Conservation (phyloP, 805 yeast genomes). For the Spathaspora hagerdaliae region DNA sequence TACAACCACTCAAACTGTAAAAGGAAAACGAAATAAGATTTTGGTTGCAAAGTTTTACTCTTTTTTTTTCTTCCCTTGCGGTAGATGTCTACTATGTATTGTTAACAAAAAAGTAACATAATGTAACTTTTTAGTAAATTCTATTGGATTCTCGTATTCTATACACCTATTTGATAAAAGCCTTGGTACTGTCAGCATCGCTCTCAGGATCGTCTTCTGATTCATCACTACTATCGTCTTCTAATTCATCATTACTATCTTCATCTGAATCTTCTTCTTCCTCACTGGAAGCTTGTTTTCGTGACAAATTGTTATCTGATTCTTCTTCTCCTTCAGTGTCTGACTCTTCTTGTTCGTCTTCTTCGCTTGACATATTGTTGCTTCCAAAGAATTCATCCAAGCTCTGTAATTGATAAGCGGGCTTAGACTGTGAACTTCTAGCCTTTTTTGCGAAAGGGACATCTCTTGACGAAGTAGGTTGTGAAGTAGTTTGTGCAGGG, state of each 20-base stretch:
- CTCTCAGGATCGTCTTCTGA: background rate
- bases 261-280: conserved; percentile 12
- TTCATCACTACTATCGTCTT: background rate
- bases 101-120: no score
- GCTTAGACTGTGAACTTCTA: conserved; percentile 9
- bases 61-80: background rate
- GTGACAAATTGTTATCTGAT: conserved; percentile 7
- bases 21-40: background rate
- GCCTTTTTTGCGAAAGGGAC: conserved; percentile 6
- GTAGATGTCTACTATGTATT: no score
- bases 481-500: conserved; percentile 15
- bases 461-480: conserved; percentile 22
- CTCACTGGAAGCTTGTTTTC: conserved; percentile 6
- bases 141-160: background rate
- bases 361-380: conserved; percentile 15
- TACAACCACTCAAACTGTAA: no score
- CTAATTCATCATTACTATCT: conserved; percentile 7
- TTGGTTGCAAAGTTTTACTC: background rate
- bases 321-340: conserved; percentile 5
- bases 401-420: conserved; percentile 62
- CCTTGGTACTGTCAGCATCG: conserved; percentile 2
- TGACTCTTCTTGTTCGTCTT: conserved; percentile 9
- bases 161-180: background rate
- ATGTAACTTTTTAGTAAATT: no score
- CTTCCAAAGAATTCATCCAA: conserved; percentile 78